Base-by-base conservation (phyloP, 2,329 filamentous ascomycete genomes). In the Nemania sp. region DNA sequence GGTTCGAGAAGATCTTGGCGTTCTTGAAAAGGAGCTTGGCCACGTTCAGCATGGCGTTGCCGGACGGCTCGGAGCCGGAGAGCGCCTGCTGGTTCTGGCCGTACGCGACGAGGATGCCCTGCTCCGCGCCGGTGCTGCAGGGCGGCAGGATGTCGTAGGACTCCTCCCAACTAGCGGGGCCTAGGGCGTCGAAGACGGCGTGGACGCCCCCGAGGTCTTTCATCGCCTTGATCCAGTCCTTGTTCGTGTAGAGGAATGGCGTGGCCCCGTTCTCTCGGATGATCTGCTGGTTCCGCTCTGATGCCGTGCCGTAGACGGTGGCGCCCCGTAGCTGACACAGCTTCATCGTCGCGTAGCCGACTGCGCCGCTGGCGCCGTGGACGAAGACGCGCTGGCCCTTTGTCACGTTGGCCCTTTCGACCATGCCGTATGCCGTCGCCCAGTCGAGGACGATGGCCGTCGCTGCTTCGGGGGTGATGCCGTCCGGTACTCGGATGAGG, bases 141-240 rank as follows among this genome's bases (percentile, higher is more conserved):
- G 71, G 64, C 3, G 69, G 46, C 17, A 83, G 72, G 40, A 82
- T 80, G 2, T 71, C 70, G 71, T 75, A 83, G 11, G 77, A 79
- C 65, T 83, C 80, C 59, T 82, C 79, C 65, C 74, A 83, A 60
- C 79, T 80, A 62, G 82, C 79, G 63, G 78, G 81, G 40, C 80
- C 64, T 0, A 65, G 58, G 6, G 64, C 42, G 34, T 65, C 64
- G 47, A 79, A 81, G 18, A 81, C 77, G 18, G 75, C 76, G 54
- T 82, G 49, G 0, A 75, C 80, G 18, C 81, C 80, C 11, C 80
- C 81, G 7, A 79, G 65, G 5, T 66, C 70, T 47, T 77, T 75
- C 77, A 83, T 81, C 5, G 71, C 71, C 20, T 58, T 53, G 39
- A 82, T 80, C 81, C 81, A 83, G 47, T 76, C 66, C 68, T 83